Base-by-base conservation (phyloP, 108 stramenopile species). In the Skeletonema potamos region DNA sequence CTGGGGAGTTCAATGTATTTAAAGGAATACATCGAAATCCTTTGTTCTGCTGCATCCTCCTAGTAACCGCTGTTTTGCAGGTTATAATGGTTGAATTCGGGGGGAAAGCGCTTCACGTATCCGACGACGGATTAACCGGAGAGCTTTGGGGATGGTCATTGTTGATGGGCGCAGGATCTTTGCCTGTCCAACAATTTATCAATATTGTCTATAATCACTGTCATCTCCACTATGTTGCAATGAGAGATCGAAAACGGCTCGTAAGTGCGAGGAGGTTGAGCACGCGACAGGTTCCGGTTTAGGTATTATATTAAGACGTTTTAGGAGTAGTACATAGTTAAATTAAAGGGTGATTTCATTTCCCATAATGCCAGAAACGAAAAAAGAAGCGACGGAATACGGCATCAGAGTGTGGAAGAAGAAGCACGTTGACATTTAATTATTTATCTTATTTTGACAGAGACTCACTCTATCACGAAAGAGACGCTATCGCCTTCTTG, bases 11-110 rank as follows among this genome's bases (percentile, higher is more conserved):
- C 68, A 90, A 90, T 77, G 89, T 97, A 6, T 95, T 98, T 60
- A 58, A 65, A 4, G 96, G 93, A 20, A 81, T 98, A 26, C 18
- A 76, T 30, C 74, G 70, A 27, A 97, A 96, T 85, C 77, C 82
- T 9, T 66, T 97, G 20, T 97, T 98, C 68, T 84, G 92, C 30
- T 69, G 73, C 6, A 95, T 99, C 58, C 82, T 96, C 28, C 0
- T 94, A 7, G 44, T 84, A 33, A 97, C 97, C 17, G 73, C 94
- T 17, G 74, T 83, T 20, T 70, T 91, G 24, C 98, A 99, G 85
- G 84, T 84, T 61, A 54, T 97, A 30, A 95, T 98, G 70, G 97
- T 99, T 11, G 66, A 97, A 68, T 92, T 87, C 67, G 98, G 97
- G 11, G 89, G 93, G 0, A 71, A 89, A 30, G 87, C 92, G 0